Evolutionary conservation across 2,329 filamentous ascomycete species (phyloP), one percentile per base, ranked within the genome.

Genomic region (Aphanocladium album): DNA sequence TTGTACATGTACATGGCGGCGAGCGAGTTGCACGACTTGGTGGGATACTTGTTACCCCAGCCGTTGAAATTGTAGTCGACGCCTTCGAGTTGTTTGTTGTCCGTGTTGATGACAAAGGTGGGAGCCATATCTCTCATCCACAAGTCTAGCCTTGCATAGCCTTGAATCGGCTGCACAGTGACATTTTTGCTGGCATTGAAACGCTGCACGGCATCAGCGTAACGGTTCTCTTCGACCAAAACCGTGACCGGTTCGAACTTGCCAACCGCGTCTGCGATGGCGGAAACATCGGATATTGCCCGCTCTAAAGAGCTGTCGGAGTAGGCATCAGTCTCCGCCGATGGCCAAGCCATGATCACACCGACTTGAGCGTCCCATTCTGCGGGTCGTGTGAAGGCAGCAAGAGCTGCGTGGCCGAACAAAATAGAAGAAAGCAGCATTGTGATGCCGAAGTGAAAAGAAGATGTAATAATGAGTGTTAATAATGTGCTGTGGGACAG

Each of bases 71-170:
- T 68, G 17, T 66, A 64, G n/a, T 66, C 63, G 11, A 71, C 56
- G 2, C 68, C 70, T 1, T 56, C 41, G 11, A 60, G 52, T 17
- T 47, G 25, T 12, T 60, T 54, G 2, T 9, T 1, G 9, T 14
- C 39, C 1, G 51, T 47, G 41, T 62, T 47, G 5, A 52, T 2
- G 16, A 67, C 66, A 56, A 70, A 65, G 1, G 67, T 60, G 0
- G 69, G 67, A 2, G 64, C 70, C 41, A 67, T 64, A 56, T 72
- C 69, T 2, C 70, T 66, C 45, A 69, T 64, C 70, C 70, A 72
- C 14, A 72, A 62, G 14, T 72, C 45, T 52, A 62, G 21, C 52
- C 61, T 39, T 14, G 37, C 0, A 30, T 60, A 60, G 27, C 55
- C 37, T 52, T 61, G 6, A 61, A 66, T 35, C 2, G 27, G 39